These are phyloP conservation scores for Lasiodiplodia sp. DNA, from an alignment of 2,329 filamentous ascomycete species.

Conservation along the genomic window DNA sequence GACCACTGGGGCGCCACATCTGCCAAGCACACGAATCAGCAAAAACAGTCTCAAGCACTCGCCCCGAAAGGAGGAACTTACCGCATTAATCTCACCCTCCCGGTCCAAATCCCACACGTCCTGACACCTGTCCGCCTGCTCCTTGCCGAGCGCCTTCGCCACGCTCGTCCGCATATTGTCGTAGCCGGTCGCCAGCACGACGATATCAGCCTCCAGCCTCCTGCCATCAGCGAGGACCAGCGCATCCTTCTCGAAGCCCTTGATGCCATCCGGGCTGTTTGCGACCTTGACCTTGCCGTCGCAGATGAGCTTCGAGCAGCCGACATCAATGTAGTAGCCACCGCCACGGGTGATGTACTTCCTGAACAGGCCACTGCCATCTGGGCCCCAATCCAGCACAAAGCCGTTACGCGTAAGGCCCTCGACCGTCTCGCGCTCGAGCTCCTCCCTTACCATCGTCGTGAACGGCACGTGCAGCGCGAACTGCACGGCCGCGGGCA, in stretches of 20 bases:
- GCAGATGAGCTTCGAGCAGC: constrained; percentile 66
- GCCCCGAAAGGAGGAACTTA: neutral
- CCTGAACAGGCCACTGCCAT: constrained; percentile 63
- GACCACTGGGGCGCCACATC: constrained; percentile 50
- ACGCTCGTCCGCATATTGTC: constrained; percentile 73
- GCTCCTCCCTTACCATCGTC: constrained; percentile 41
- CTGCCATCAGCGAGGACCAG: constrained; percentile 58
- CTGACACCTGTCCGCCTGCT: constrained; percentile 63
- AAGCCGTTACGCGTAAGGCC: constrained; percentile 66
- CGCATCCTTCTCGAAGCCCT: constrained; percentile 56
- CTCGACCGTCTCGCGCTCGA: constrained; percentile 49
- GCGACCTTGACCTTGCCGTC: constrained; percentile 71
- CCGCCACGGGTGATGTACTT: constrained; percentile 73
- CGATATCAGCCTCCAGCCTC: constrained; percentile 66
- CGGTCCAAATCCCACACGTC: constrained; percentile 56
- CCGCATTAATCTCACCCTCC: constrained; percentile 45
- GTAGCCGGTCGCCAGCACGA: constrained; percentile 65
- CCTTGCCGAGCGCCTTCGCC: constrained; percentile 67
- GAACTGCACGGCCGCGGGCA: constrained; percentile 68
- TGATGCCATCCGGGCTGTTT: constrained; percentile 57
- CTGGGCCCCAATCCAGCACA: constrained; percentile 64
- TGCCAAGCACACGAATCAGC: constrained; percentile 28
- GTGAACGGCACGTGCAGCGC: constrained; percentile 60
- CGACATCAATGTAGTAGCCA: constrained; percentile 75
- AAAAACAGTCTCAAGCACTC: neutral